These are phyloP conservation scores for Populus tremula DNA, from an alignment of 345 rosid genomes.

Conservation along the genomic window DNA sequence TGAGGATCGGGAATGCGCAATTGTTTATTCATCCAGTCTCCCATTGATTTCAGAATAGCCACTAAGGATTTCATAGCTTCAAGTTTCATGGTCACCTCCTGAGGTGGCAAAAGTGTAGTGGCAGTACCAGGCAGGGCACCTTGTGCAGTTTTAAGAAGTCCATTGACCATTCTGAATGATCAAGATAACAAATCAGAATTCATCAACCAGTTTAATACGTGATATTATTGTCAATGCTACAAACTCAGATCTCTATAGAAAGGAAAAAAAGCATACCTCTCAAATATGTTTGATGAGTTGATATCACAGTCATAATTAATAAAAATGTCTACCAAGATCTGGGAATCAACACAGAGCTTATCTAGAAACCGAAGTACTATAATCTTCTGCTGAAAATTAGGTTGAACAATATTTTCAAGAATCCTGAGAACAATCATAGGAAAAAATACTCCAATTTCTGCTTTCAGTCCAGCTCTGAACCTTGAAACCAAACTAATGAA, in stretches of 20 bases:
- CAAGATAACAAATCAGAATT: constrained; percentile 14
- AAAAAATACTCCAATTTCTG: constrained; percentile 99
- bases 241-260: neutral
- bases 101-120: constrained; percentile 85
- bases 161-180: constrained; percentile 89
- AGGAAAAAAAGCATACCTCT: constrained; percentile 58
- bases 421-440: constrained; percentile 98
- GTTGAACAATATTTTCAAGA: constrained; percentile 94
- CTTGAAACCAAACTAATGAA: constrained; percentile 94
- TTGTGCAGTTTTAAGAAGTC: constrained; percentile 99
- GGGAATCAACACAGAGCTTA: constrained; percentile 95
- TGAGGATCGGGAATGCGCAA: constrained; percentile 84
- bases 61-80: constrained; percentile 98
- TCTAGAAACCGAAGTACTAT: constrained; percentile 95
- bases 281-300: constrained; percentile 96
- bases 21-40: constrained; percentile 98
- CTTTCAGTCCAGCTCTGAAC: constrained; percentile 97
- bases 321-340: constrained; percentile 94
- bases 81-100: constrained; percentile 87
- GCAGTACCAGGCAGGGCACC: constrained; percentile 85
- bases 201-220: neutral
- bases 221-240: neutral
- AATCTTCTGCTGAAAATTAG: constrained; percentile 98
- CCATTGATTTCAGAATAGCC: constrained; percentile 90
- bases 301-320: constrained; percentile 99